Conservation (phyloP, 139 green algal genomes). For the Tetraselmis striata region DNA sequence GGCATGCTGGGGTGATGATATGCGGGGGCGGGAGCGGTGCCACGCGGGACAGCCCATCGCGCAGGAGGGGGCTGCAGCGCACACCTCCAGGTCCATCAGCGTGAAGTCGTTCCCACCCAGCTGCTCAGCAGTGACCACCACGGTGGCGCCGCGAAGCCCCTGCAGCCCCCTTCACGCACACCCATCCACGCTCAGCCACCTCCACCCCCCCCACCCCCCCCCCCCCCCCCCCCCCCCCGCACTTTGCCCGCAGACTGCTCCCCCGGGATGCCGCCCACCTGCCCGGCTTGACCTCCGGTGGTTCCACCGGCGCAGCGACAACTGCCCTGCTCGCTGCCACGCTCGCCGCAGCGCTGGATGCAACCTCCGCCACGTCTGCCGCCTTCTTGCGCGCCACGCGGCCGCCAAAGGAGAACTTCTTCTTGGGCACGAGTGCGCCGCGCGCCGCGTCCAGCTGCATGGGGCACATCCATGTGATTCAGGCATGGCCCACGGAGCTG, state of each 20-base stretch:
- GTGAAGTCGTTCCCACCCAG: constrained; percentile 27
- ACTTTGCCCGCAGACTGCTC: neutral
- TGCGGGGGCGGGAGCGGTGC: too few relatives aligned
- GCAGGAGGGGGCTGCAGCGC: too few relatives aligned
- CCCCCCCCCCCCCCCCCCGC: constrained; percentile 28
- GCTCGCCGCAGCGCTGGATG: neutral
- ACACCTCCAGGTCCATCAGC: constrained; percentile 27
- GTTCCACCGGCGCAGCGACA: neutral
- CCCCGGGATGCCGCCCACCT: neutral
- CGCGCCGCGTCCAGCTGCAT: constrained; percentile 30
- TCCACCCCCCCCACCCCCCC: constrained; percentile 21
- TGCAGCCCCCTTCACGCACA: neutral
- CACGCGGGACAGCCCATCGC: too few relatives aligned
- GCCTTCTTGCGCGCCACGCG: constrained; percentile 27
- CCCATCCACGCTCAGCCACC: constrained; percentile 9
- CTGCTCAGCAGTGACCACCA: constrained; percentile 10
- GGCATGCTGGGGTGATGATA: too few relatives aligned
- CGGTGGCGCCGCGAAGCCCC: neutral
- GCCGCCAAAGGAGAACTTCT: constrained; percentile 60
- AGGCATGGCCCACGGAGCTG: neutral
- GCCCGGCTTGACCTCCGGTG: neutral
- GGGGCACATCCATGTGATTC: too few relatives aligned
- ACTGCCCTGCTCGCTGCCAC: neutral
- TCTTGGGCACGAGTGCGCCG: constrained; percentile 36
- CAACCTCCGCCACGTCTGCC: constrained; percentile 4